phyloP scores from a whole-genome alignment of 306 rosid species.

The Quillaja saponaria region DNA sequence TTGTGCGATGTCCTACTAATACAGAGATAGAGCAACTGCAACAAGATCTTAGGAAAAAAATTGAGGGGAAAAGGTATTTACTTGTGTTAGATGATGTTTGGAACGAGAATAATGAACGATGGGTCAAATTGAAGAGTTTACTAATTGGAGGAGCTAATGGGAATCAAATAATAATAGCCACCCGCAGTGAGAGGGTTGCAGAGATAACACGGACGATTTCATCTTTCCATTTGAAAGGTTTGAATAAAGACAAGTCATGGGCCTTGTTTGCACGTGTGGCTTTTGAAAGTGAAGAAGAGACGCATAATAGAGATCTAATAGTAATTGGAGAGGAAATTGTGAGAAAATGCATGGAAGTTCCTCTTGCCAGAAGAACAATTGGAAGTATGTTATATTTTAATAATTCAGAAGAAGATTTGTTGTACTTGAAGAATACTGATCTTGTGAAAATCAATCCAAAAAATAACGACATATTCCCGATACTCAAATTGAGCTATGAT shows the following conservation, averaged over 20 bases:
- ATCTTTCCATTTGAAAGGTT: slow-evolving; percentile 10
- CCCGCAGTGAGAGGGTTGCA: slow-evolving; percentile 27
- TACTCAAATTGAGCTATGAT: slow-evolving; percentile 23
- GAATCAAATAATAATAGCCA: slow-evolving; percentile 37
- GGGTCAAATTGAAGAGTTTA: slow-evolving; percentile 26
- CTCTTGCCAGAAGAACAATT: slow-evolving; percentile 28
- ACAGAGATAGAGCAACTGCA: slow-evolving; percentile 25
- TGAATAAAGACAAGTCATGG: slow-evolving; percentile 26
- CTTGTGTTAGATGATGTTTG: slow-evolving; percentile 50
- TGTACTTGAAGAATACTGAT: slow-evolving; percentile 30
- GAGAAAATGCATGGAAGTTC: slow-evolving; percentile 14
- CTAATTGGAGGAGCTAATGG: slow-evolving; percentile 33
- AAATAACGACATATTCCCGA: slow-evolving; percentile 25
- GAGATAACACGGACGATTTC: neutral
- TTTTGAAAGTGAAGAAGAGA: slow-evolving; percentile 17
- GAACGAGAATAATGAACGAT: slow-evolving; percentile 26
- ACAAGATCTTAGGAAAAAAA: slow-evolving; percentile 16
- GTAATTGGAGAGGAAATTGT: slow-evolving; percentile 31
- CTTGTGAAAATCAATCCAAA: slow-evolving; percentile 17
- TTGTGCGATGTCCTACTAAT: slow-evolving; percentile 1
- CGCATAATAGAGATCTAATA: slow-evolving; percentile 1
- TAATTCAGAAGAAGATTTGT: slow-evolving; percentile 32
- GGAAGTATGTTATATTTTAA: slow-evolving; percentile 37
- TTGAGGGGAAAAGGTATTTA: slow-evolving; percentile 30
- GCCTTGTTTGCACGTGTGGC: slow-evolving; percentile 32